phyloP scores from a whole-genome alignment of 305 asterid species.

The Fraxinus greggii region DNA sequence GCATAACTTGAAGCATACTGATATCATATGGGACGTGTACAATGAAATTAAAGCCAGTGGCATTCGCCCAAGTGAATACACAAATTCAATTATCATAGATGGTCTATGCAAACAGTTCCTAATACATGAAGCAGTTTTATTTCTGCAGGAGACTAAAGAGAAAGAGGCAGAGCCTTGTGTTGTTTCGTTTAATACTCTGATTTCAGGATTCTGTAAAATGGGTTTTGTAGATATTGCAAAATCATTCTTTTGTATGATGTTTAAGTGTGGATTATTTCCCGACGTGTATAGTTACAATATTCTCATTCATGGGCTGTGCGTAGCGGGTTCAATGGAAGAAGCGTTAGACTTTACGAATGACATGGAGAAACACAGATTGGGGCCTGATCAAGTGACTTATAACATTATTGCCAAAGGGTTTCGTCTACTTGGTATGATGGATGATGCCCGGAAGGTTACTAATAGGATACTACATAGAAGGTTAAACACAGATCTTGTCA shows the following conservation, averaged over 20 bases:
- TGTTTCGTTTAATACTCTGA: conserved; percentile 60
- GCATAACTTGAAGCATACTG: conserved; percentile 55
- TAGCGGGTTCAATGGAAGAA: conserved; percentile 68
- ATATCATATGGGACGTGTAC: conserved; percentile 52
- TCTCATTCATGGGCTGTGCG: conserved; percentile 70
- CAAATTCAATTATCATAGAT: conserved; percentile 61
- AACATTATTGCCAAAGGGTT: conserved; percentile 71
- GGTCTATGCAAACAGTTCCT: conserved; percentile 67
- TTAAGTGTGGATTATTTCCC: conserved; percentile 64
- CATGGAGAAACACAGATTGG: conserved; percentile 71
- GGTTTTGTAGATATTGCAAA: conserved; percentile 61
- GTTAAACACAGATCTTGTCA: conserved; percentile 44
- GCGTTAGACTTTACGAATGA: conserved; percentile 55
- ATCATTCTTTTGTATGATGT: conserved; percentile 69
- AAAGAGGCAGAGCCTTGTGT: conserved; percentile 44
- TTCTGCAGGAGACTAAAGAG: conserved; percentile 41
- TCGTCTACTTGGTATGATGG: conserved; percentile 55
- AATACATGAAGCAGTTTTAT: conserved; percentile 59
- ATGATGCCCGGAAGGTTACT: conserved; percentile 40
- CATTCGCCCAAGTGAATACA: conserved; percentile 45
- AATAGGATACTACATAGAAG: conserved; percentile 37
- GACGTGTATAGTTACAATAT: conserved; percentile 68
- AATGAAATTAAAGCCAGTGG: conserved; percentile 47
- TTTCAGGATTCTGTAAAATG: conserved; percentile 66
- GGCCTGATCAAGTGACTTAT: conserved; percentile 68